Conservation (phyloP, 2,329 filamentous ascomycete species). For the Sphaerulina musiva region DNA sequence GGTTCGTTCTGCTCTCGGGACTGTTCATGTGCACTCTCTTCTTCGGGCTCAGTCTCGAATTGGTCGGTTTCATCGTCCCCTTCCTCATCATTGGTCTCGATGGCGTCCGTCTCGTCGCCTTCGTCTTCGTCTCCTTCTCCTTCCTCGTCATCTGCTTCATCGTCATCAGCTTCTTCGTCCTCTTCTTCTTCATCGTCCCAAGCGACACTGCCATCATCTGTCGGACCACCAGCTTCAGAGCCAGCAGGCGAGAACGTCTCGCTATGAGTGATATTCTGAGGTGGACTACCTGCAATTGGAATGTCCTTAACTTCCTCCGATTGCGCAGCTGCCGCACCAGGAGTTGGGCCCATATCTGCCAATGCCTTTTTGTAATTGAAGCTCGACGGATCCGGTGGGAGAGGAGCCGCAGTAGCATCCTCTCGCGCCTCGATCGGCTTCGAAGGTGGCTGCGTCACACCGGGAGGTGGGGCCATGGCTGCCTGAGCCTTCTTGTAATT, state of each 20-base stretch:
- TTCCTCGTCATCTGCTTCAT: constrained; percentile 33
- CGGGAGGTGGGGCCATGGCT: constrained; percentile 40
- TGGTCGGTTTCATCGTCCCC: constrained; percentile 30
- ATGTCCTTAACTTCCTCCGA: constrained; percentile 33
- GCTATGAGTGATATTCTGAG: constrained; percentile 35
- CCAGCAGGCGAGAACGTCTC: constrained; percentile 19
- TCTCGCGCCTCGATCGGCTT: constrained; percentile 32
- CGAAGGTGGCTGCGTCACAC: constrained; percentile 31
- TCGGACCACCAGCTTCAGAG: constrained; percentile 25
- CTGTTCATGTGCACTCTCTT: constrained; percentile 46
- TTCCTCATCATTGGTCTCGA: constrained; percentile 23
- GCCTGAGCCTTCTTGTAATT: constrained; percentile 32
- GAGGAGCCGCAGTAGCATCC: constrained; percentile 29
- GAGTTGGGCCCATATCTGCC: constrained; percentile 40
- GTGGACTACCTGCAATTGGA: constrained; percentile 45
- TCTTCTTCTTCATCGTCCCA: constrained; percentile 31
- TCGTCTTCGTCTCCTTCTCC: constrained; percentile 32
- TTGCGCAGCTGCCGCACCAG: constrained; percentile 30
- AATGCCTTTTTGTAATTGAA: constrained; percentile 27
- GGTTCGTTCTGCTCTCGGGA: constrained; percentile 14
- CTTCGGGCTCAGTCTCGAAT: constrained; percentile 31
- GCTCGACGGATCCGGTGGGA: constrained; percentile 38
- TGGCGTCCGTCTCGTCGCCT: constrained; percentile 31
- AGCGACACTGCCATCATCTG: constrained; percentile 25
- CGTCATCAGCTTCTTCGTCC: constrained; percentile 25